Conservation (phyloP, 352 stramenopile species). For the Phytophthora pisi region DNA sequence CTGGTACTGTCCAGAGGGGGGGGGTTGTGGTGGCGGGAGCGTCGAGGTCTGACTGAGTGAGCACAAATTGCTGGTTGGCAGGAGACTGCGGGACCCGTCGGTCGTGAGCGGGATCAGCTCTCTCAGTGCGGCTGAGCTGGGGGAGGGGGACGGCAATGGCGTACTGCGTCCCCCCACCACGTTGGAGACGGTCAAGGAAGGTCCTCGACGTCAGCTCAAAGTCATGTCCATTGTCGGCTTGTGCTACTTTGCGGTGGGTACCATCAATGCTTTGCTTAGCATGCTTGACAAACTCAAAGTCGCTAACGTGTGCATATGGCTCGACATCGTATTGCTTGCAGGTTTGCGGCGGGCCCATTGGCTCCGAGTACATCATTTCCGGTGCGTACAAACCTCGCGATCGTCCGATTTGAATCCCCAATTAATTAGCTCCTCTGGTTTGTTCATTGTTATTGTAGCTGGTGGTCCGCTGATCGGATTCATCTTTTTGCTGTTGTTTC, state of each 20-base stretch:
- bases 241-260: slow-evolving; percentile 59
- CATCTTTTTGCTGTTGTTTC: slow-evolving; percentile 86
- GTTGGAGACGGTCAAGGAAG: slow-evolving; percentile 50
- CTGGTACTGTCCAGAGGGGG: background rate
- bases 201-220: slow-evolving; percentile 53
- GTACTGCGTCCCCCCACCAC: slow-evolving; percentile 22
- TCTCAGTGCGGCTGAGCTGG: slow-evolving; percentile 39
- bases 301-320: background rate
- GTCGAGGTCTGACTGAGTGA: slow-evolving; percentile 2
- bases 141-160: slow-evolving; percentile 22
- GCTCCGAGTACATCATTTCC: slow-evolving; percentile 54
- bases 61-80: slow-evolving; percentile 6
- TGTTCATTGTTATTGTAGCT: slow-evolving; percentile 20
- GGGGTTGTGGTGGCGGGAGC: slow-evolving; percentile 7
- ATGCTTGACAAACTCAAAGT: background rate
- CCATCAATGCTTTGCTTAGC: background rate
- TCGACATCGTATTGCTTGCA: slow-evolving; percentile 3
- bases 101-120: slow-evolving; percentile 26
- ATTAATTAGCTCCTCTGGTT: background rate
- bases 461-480: slow-evolving; percentile 77
- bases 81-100: slow-evolving; percentile 24
- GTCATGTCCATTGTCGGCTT: slow-evolving; percentile 61
- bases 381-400: slow-evolving; percentile 15
- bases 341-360: slow-evolving; percentile 45
- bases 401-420: background rate